phyloP scores from a whole-genome alignment of 2,329 filamentous ascomycete species.

The Pseudogymnoascus verrucosus region DNA sequence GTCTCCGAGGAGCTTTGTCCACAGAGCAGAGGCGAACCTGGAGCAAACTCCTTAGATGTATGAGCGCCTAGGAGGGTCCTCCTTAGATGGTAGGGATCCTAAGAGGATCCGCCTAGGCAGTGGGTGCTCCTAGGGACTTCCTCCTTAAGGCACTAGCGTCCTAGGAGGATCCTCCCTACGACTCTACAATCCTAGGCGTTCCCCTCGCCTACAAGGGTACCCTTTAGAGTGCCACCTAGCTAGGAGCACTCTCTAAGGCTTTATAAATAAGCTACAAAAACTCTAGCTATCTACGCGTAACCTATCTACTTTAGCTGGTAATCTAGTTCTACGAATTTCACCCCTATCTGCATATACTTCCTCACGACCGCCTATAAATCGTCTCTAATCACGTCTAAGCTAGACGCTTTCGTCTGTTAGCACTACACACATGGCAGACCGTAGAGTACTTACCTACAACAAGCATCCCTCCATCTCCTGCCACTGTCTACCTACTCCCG shows the following conservation, averaged over 20 bases:
- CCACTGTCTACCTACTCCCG: not conserved
- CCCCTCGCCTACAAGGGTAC: not conserved
- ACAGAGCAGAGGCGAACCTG: too few relatives aligned
- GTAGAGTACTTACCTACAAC: not conserved
- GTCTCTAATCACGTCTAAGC: conserved; percentile 13
- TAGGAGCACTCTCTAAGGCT: not conserved
- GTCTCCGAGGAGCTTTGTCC: too few relatives aligned
- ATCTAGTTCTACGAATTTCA: conserved; percentile 16
- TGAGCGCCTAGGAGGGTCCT: not conserved
- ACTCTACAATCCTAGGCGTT: not conserved
- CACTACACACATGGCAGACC: not conserved
- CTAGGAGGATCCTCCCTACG: not conserved
- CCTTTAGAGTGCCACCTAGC: not conserved
- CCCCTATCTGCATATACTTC: conserved; percentile 14
- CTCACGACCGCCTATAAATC: conserved; percentile 12
- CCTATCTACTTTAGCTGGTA: conserved; percentile 13
- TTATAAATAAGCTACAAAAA: not conserved
- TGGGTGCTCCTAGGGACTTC: not conserved
- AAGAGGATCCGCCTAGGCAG: not conserved
- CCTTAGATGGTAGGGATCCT: not conserved
- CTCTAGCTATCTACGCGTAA: not conserved
- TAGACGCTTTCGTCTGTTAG: conserved; percentile 12
- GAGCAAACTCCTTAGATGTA: not conserved
- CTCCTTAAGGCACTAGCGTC: not conserved
- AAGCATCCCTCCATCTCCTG: not conserved